Evolutionary conservation across 164 flowering plant genomes (phyloP).

Genomic region (Cinnamomum micranthum): DNA sequence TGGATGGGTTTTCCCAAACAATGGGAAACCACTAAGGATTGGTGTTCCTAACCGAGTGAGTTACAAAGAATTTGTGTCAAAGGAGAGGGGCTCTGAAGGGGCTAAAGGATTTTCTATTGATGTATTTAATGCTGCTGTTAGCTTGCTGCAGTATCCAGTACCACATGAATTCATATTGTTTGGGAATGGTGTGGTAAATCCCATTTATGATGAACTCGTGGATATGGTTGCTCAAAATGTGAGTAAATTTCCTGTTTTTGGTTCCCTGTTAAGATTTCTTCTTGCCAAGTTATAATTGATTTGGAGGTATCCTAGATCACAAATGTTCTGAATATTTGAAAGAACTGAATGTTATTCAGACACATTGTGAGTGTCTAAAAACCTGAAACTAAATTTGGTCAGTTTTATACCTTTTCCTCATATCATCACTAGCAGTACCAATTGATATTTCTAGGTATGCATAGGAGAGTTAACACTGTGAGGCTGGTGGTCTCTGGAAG

Average conservation of each 20-base stretch:
- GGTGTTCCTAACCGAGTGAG: constrained; percentile 73
- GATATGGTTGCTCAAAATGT: constrained; percentile 52
- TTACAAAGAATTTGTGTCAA: constrained; percentile 55
- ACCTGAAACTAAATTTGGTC: no score
- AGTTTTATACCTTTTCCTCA: no score
- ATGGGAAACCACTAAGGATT: constrained; percentile 66
- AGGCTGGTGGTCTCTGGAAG: no score
- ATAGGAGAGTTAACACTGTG: no score
- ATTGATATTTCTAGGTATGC: no score
- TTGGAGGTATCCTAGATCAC: no score
- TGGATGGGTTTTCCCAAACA: constrained; percentile 96
- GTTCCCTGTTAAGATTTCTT: no score
- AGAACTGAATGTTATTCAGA: no score
- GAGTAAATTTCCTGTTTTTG: constrained; percentile 23
- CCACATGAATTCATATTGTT: constrained; percentile 50
- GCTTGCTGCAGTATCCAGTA: constrained; percentile 74
- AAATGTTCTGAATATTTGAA: no score
- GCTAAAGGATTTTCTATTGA: constrained; percentile 76
- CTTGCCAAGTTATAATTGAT: no score
- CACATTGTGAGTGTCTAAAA: no score
- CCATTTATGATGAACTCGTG: constrained; percentile 52
- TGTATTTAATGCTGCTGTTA: constrained; percentile 77
- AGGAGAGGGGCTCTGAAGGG: constrained; percentile 43
- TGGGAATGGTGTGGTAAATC: constrained; percentile 70
- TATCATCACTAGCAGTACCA: no score